Percentiles rank a stretch among this genome's conserved stretches.
These are phyloP conservation scores for Rubia tinctorum DNA, from an alignment of 305 asterid species.

Conservation along the genomic window DNA sequence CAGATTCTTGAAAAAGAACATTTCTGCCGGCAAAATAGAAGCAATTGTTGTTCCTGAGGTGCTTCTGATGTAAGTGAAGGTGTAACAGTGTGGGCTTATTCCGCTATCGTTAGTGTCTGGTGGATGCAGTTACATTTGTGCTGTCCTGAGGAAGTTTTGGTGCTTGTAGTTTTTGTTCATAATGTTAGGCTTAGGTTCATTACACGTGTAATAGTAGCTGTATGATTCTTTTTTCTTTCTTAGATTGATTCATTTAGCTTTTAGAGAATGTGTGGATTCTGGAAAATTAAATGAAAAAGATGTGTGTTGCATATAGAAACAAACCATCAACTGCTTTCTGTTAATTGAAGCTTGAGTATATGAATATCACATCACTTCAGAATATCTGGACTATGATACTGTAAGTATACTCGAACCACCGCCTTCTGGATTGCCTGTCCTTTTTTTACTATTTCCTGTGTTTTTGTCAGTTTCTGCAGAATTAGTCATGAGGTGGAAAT, in stretches of 20 bases:
- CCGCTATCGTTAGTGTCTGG: background rate
- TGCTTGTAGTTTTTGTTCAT: background rate
- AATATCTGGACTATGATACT: too few species aligned
- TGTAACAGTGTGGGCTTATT: background rate
- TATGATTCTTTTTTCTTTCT: slow-evolving; percentile 1
- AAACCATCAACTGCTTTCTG: background rate
- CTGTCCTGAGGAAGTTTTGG: background rate
- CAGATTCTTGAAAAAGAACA: slow-evolving; percentile 58
- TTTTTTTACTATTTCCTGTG: background rate
- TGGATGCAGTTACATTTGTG: background rate
- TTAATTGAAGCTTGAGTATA: background rate
- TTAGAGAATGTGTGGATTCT: background rate
- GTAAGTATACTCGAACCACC: background rate
- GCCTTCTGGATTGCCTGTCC: background rate
- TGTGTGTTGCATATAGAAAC: background rate
- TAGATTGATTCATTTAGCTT: slow-evolving; percentile 6
- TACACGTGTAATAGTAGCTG: background rate
- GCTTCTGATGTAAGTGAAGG: background rate
- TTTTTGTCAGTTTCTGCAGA: background rate
- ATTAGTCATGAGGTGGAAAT: background rate
- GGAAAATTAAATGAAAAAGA: background rate
- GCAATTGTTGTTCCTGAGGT: slow-evolving; percentile 53
- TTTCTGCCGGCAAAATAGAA: slow-evolving; percentile 17
- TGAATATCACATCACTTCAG: background rate
- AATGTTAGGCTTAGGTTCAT: background rate